Base-by-base conservation (phyloP, 768 basidiomycete genomes). In the Trichaptum fuscoviolaceum region DNA sequence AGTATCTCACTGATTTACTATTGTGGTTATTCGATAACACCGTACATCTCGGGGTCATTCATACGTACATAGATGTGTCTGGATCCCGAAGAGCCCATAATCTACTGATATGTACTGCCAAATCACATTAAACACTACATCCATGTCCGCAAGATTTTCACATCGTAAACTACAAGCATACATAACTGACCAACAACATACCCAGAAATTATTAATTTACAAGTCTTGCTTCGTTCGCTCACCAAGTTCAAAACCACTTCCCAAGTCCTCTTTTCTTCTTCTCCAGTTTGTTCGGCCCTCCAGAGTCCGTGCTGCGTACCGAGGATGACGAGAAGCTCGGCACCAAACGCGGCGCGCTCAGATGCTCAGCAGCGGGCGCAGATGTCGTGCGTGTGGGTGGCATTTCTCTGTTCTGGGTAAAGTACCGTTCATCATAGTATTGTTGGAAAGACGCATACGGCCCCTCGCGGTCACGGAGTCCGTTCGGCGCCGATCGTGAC, bases 351-450 rank as follows among this genome's bases (percentile, higher is more conserved):
- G 42, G 42, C 15, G 42, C 42, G 20, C 42, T 52, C 42, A 52
- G 10, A 15, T 20, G 42, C 6, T 52, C 42, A 15, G 42, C 42
- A 20, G 73, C 77, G 30, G 75, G 73, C 66, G 78, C 72, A 20
- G 78, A 74, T 1, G 80, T 73, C 62, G 80, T 70, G 67, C 75
- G 26, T 71, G 81, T 62, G 7, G 84, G 84, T 3, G 88, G 85
- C 0, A 87, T 80, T 65, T 91, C 89, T 20, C 20, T 52, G 3
- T 52, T 20, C 66, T 82, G 78, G 26, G 85, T 85, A 73, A 81
- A 90, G 78, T 92, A 95, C 71, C 85, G 86, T 74, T 90, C 85
- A 71, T 95, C 92, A 71, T 93, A 94, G 71, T 84, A 88, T 59
- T 87, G 87, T 76, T 95, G 92, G 73, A 82, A 87, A 2, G 87